Base-by-base conservation (phyloP, 306 rosid genomes). In the Lablab purpureus region DNA sequence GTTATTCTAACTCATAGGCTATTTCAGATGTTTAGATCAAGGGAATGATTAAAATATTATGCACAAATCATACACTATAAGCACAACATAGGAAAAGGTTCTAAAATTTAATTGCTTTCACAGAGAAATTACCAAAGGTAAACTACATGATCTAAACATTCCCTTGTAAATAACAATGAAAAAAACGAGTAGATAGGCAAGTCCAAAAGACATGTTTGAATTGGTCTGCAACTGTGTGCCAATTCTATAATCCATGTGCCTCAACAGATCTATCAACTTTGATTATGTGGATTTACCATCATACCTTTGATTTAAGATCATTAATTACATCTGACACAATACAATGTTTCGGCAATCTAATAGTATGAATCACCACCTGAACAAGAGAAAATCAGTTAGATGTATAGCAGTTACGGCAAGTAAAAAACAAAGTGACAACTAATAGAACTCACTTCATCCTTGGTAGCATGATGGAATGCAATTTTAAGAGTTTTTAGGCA, bases 321-420 rank as follows among this genome's bases (percentile, higher is more conserved):
- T 86, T 79, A 78, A 92, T 82, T 74, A 92, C 97, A 82, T 92
- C 97, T 43, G 87, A 91, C 6, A 92, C 91, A 41, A 91, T 86
- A 76, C 96, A 89, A 78, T 86, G 92, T 77, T 88, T 92, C 7
- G 92, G 95, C 87, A 92, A 84, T 80, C 97, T 89, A 79, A 92
- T 89, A 52, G 85, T 89, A 83, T 91, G 91, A 80, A 87, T 86
- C 74, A 86, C 91, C 82, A 89, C 96, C 97, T 92, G 87, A 82
- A 79, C 46, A 76, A 73, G 65, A 77, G 34, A 11, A 71, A 41
- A 37, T 60, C 21, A 14, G 70, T 68, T 56, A 64, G 51, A 43
- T 72, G 12, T 55, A 58, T 55, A 56, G 64, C 8, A 56, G 32
- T 19, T 2, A 28, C 23, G 58, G 71, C 8, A 23, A 47, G 62